Evolutionary conservation across 306 rosid genomes (phyloP).

Genomic region (Elaeagnus macrophylla): DNA sequence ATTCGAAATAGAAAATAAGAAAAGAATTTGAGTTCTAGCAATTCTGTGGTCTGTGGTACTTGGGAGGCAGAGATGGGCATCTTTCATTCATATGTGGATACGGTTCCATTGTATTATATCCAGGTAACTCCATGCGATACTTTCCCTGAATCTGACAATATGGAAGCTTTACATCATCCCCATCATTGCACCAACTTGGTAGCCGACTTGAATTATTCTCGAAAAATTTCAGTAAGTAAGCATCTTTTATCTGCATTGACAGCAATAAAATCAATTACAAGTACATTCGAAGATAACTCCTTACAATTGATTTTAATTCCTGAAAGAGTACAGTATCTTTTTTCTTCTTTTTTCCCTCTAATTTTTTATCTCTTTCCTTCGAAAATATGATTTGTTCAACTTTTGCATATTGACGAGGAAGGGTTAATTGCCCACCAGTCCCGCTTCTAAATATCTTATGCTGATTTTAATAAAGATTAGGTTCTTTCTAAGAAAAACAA

Average conservation of each 20-base stretch:
- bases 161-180: conserved; percentile 71
- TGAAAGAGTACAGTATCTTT: background rate
- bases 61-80: conserved; percentile 85
- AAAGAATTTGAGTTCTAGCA: conserved; percentile 33
- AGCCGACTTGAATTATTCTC: conserved; percentile 73
- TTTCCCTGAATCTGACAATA: conserved; percentile 87
- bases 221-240: conserved; percentile 71
- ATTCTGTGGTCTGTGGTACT: conserved; percentile 45
- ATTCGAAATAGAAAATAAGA: too few relatives aligned
- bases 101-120: conserved; percentile 64
- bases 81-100: conserved; percentile 87
- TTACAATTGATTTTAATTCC: background rate
- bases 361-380: background rate
- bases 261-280: conserved; percentile 12
- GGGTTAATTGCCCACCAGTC: too few relatives aligned
- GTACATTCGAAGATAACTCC: conserved; percentile 13
- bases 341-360: background rate
- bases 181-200: conserved; percentile 87
- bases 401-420: too few relatives aligned
- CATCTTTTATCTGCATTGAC: conserved; percentile 81
- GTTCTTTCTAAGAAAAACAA: too few relatives aligned
- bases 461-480: too few relatives aligned
- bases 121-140: conserved; percentile 87
- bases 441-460: too few relatives aligned
- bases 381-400: too few relatives aligned